These are phyloP conservation scores for Rhizopus sp. DNA, from an alignment of 371 early-diverging fungal genomes.

Conservation along the genomic window DNA sequence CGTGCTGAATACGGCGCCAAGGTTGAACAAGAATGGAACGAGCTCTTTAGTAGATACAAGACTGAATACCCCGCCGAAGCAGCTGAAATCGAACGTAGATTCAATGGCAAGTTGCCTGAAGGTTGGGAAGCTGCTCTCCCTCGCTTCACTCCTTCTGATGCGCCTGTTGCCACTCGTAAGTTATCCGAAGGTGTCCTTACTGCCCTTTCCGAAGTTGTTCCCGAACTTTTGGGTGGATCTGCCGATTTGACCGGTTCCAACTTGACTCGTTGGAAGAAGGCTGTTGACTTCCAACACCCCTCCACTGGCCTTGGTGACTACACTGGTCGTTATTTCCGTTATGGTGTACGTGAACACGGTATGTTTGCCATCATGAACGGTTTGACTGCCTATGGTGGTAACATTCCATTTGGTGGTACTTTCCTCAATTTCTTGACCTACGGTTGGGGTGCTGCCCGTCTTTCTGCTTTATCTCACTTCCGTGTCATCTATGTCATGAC, in stretches of 20 bases:
- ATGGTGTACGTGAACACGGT: slow-evolving; percentile 99
- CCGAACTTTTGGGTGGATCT: slow-evolving; percentile 96
- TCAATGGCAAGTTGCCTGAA: slow-evolving; percentile 73
- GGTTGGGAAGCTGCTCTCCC: slow-evolving; percentile 78
- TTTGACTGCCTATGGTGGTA: slow-evolving; percentile 85
- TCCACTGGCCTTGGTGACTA: slow-evolving; percentile 75
- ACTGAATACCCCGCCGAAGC: slow-evolving; percentile 66
- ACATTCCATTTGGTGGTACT: slow-evolving; percentile 93
- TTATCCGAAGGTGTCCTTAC: slow-evolving; percentile 84
- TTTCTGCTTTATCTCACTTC: slow-evolving; percentile 87
- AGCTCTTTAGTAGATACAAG: slow-evolving; percentile 66
- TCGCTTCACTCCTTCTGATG: slow-evolving; percentile 75
- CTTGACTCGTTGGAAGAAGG: slow-evolving; percentile 94
- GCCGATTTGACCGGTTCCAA: slow-evolving; percentile 99
- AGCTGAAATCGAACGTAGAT: slow-evolving; percentile 79
- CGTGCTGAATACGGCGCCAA: slow-evolving; percentile 63
- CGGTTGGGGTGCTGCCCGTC: slow-evolving; percentile 88
- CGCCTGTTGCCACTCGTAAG: slow-evolving; percentile 92
- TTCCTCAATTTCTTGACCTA: slow-evolving; percentile 97
- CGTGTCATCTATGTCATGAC: slow-evolving; percentile 97
- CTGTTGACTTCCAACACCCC: slow-evolving; percentile 90
- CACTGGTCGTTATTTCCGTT: slow-evolving; percentile 92
- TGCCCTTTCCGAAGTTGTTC: slow-evolving; percentile 74
- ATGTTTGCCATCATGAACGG: slow-evolving; percentile 99
- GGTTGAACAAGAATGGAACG: slow-evolving; percentile 76